Conservation (phyloP, 2,329 filamentous ascomycete species). For the Monilinia polystroma region DNA sequence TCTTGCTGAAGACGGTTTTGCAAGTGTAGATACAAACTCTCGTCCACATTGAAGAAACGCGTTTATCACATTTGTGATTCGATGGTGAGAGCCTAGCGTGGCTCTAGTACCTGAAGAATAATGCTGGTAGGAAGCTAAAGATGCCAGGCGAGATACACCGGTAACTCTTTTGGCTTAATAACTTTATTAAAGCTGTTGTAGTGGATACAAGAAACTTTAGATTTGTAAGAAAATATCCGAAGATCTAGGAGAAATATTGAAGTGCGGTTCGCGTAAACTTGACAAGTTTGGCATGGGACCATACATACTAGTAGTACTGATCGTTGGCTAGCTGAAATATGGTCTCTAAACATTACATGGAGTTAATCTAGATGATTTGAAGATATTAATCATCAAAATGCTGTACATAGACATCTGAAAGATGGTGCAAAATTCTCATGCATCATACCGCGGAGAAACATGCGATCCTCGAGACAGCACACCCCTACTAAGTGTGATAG, state of each 20-base stretch:
- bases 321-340: no score
- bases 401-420: neutral
- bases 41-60: neutral
- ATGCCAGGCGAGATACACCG: neutral
- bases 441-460: neutral
- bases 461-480: no score
- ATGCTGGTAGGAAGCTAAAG: constrained; percentile 3
- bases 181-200: neutral
- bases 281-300: neutral
- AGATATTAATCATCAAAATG: neutral
- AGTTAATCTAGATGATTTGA: neutral
- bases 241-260: neutral
- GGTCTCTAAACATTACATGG: no score
- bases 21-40: no score
- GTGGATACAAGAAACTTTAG: neutral
- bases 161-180: neutral
- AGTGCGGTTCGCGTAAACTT: constrained; percentile 2
- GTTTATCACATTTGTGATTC: neutral
- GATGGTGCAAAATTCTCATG: neutral
- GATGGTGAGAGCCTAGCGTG: neutral
- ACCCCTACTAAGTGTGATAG: neutral
- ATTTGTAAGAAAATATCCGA: neutral
- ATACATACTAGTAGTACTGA: no score
- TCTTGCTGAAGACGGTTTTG: neutral
- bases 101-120: neutral